Conservation (phyloP, 2,329 filamentous ascomycete species). For the Lachnellula hyalina region DNA sequence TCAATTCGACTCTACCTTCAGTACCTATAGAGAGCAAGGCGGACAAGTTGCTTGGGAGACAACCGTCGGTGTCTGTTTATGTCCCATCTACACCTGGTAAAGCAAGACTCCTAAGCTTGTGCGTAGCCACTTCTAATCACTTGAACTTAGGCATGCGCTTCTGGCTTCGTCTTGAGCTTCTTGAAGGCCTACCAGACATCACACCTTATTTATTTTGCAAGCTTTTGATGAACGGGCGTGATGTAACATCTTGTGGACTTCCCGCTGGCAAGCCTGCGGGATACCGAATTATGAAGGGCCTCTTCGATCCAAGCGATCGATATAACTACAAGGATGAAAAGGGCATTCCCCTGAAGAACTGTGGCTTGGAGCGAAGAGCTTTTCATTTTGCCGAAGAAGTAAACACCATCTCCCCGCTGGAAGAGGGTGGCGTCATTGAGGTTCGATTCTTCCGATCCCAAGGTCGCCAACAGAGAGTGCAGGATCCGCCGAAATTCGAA, state of each 20-base stretch:
- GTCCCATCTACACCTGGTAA: conserved; percentile 50
- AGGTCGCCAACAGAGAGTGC: conserved; percentile 39
- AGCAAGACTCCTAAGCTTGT: not conserved
- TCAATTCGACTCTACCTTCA: conserved; percentile 7
- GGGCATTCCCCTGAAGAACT: conserved; percentile 30
- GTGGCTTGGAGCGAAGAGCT: conserved; percentile 43
- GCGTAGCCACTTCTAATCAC: conserved; percentile 4
- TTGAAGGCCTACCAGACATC: conserved; percentile 26
- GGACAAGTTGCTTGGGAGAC: conserved; percentile 29
- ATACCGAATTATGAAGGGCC: conserved; percentile 40
- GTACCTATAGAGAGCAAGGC: conserved; percentile 21
- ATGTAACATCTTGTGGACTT: conserved; percentile 46
- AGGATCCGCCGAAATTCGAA: conserved; percentile 40
- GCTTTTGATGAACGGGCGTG: conserved; percentile 48
- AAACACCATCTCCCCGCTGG: conserved; percentile 33
- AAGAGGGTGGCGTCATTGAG: conserved; percentile 52
- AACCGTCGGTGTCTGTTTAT: conserved; percentile 48
- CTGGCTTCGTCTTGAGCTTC: conserved; percentile 44
- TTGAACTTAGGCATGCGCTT: conserved; percentile 44
- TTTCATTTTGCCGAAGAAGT: conserved; percentile 42
- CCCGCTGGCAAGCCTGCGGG: conserved; percentile 35
- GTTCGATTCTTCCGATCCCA: conserved; percentile 48
- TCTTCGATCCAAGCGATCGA: conserved; percentile 43
- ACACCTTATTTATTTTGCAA: conserved; percentile 48
- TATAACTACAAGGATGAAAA: conserved; percentile 38